These are phyloP conservation scores for Nitzschia palea DNA, from an alignment of 108 stramenopile genomes.

Conservation along the genomic window DNA sequence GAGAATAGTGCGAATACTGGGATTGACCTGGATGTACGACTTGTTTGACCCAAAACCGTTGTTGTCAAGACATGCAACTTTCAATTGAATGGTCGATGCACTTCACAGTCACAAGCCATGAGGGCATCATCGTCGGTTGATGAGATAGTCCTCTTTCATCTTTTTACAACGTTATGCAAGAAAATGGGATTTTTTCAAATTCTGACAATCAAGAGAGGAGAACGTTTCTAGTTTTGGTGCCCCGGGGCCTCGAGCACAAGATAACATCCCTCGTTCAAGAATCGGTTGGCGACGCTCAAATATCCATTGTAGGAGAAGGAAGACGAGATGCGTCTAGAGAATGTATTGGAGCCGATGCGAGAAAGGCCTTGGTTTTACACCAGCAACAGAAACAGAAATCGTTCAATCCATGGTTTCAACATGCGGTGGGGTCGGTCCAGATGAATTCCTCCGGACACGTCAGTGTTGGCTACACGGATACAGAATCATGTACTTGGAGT, in stretches of 20 bases:
- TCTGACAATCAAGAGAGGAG: no score
- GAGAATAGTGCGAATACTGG: no score
- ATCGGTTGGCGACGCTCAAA: not conserved
- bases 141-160: no score
- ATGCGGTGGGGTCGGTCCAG: slow-evolving; percentile 23
- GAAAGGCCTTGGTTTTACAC: not conserved
- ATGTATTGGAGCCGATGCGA: not conserved
- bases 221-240: slow-evolving; percentile 11
- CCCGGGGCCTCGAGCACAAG: not conserved
- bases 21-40: no score
- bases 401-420: slow-evolving; percentile 8
- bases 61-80: no score
- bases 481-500: slow-evolving; percentile 7
- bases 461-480: slow-evolving; percentile 20
- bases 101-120: no score
- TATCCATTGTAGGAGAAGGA: not conserved
- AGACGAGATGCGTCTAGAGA: not conserved
- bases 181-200: no score
- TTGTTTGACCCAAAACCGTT: no score
- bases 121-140: no score
- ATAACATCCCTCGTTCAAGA: not conserved
- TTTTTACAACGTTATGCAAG: no score
- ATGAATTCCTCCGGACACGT: slow-evolving; percentile 11
- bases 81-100: no score
- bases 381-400: slow-evolving; percentile 3